Evolutionary conservation across 306 rosid genomes (phyloP), one percentile per base, ranked within the genome.

Genomic region (Vigna trinervia): DNA sequence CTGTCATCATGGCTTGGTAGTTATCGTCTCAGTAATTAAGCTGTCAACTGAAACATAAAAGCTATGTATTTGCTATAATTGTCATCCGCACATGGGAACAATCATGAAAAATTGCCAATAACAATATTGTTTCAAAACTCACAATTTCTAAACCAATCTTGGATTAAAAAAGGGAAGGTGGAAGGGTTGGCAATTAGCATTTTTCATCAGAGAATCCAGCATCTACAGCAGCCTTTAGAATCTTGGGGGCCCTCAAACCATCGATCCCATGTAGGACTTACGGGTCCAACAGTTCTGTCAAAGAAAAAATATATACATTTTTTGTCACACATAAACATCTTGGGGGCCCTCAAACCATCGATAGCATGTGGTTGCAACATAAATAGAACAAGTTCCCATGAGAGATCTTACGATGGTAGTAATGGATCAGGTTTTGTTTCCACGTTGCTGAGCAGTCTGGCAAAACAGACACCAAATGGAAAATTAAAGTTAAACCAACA

Each of bases 231-330:
- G 71, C 90, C 89, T 80, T 86, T 89, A 6, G 96, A 85, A 41
- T 96, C 99, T 87, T 87, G 91, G 2, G 90, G 93, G 2, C 96
- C 97, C 84, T 96, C 99, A 66, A 96, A 96, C 99, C 99, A 96
- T 78, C 94, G 83, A 83, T 96, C 99, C 98, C 99, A 96, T 9
- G 76, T 50, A 23, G 93, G 89, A 85, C 83, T 96, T 46, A 88
- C 5, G 15, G 98, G 99, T 71, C 97, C 97, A 20, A 39, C 71
- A 30, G 97, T 89, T 78, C 99, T 96, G 90, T 58, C 61, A 74
- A 46, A 81, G 53, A 77, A 13, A 50, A 77, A 58, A 68, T 32
- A 68, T 78, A 38, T 56, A 71, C 17, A 76, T 60, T 57, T 79
- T 76, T 68, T n/a, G n/a, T 2, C 5, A 52, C 1, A 57, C 20